phyloP scores from a whole-genome alignment of 306 rosid species.

The Ceratonia siliqua region DNA sequence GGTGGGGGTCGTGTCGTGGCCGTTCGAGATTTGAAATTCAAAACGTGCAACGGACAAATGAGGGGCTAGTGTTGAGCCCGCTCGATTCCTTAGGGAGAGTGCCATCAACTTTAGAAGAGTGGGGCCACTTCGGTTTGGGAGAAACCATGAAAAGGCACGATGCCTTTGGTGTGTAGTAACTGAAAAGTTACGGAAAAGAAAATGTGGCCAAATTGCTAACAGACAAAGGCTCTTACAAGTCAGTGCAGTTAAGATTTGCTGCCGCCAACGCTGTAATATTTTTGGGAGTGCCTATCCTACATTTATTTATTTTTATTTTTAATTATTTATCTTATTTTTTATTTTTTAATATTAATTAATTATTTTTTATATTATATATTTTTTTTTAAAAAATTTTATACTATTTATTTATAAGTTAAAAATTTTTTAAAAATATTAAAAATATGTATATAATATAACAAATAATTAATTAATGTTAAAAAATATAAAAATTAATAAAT shows the following conservation, averaged over 20 bases:
- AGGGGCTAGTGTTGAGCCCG: slow-evolving; percentile 12
- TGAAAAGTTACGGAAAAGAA: slow-evolving; percentile 27
- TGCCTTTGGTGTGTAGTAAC: slow-evolving; percentile 42
- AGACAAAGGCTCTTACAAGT: slow-evolving; percentile 45
- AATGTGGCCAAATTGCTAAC: slow-evolving; percentile 23
- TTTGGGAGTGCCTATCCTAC: too few relatives aligned
- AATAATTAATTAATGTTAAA: too few relatives aligned
- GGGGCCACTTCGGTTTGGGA: slow-evolving; percentile 18
- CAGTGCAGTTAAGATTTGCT: slow-evolving; percentile 33
- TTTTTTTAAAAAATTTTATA: too few relatives aligned
- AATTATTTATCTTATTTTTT: too few relatives aligned
- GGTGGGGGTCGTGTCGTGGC: slow-evolving; percentile 23
- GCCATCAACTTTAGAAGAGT: background rate
- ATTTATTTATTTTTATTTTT: too few relatives aligned
- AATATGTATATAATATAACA: too few relatives aligned
- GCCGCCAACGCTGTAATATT: background rate
- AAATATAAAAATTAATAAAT: too few relatives aligned
- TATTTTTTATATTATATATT: too few relatives aligned
- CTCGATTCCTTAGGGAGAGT: slow-evolving; percentile 10
- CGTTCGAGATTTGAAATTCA: slow-evolving; percentile 49
- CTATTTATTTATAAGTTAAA: too few relatives aligned
- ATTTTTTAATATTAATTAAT: too few relatives aligned
- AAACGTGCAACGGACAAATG: slow-evolving; percentile 33
- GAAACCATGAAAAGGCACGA: slow-evolving; percentile 39
- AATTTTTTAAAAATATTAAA: too few relatives aligned